A percentile compares a stretch with the other conserved stretches of the same genome.
Conservation (phyloP, 208 protist genomes). For the Crithidia brevicula region DNA sequence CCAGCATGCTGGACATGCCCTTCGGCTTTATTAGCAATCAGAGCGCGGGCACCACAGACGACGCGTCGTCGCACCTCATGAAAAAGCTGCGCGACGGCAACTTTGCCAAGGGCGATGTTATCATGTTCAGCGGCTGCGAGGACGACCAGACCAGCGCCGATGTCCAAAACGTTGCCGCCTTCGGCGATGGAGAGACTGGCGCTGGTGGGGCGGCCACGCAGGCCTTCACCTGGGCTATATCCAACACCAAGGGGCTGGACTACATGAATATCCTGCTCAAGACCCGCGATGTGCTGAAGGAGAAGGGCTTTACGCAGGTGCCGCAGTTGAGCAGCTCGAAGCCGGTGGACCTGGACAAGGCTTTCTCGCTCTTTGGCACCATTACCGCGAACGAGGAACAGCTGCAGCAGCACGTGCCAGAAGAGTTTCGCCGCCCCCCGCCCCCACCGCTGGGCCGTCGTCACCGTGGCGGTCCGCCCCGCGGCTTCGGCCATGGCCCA, state of each 20-base stretch:
- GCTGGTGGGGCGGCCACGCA: constrained; percentile 68
- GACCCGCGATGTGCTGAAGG: constrained; percentile 69
- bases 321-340: constrained; percentile 91
- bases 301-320: constrained; percentile 82
- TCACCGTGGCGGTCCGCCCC: constrained; percentile 3
- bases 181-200: constrained; percentile 49
- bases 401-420: constrained; percentile 61
- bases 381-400: constrained; percentile 62
- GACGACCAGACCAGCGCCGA: constrained; percentile 86
- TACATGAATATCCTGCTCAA: constrained; percentile 88
- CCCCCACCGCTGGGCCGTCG: constrained; percentile 32
- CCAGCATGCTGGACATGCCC: constrained; percentile 88
- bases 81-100: constrained; percentile 67
- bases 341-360: constrained; percentile 86
- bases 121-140: constrained; percentile 90
- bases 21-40: constrained; percentile 69
- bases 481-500: constrained; percentile 13
- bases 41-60: constrained; percentile 1
- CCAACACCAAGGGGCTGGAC: constrained; percentile 68
- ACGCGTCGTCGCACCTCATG: constrained; percentile 44
- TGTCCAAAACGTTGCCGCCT: constrained; percentile 41
- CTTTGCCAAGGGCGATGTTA: constrained; percentile 80
- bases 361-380: constrained; percentile 88
- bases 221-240: constrained; percentile 73
- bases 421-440: constrained; percentile 48